A percentile compares a stretch with the other conserved stretches of the same genome.
Conservation (phyloP, 495 filamentous ascomycete species). For the Lasiosphaeris hirsuta region DNA sequence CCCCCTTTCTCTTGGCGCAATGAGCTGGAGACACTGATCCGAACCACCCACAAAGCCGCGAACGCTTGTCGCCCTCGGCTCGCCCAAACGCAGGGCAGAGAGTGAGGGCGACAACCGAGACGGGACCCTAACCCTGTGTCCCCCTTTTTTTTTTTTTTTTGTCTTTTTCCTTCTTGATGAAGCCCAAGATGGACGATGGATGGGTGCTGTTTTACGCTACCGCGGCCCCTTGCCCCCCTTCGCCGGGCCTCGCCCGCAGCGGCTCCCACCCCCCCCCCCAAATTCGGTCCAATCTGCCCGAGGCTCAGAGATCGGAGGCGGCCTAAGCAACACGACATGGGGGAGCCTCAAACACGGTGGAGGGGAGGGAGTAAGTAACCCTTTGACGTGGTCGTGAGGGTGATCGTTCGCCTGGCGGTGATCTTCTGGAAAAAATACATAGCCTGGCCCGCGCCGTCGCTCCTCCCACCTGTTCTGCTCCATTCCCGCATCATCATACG, state of each 20-base stretch:
- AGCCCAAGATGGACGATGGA: too few species aligned
- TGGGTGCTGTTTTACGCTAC: too few species aligned
- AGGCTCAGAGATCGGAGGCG: too few species aligned
- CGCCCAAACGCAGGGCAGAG: background rate
- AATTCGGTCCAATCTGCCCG: too few species aligned
- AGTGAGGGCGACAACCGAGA: background rate
- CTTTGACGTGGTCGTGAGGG: background rate
- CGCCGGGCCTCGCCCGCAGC: too few species aligned
- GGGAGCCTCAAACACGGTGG: background rate
- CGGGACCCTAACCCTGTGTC: background rate
- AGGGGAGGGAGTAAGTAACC: conserved; percentile 1
- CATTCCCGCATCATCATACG: conserved; percentile 12
- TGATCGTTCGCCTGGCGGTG: conserved; percentile 7
- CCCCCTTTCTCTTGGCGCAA: conserved; percentile 9
- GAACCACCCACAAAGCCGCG: background rate
- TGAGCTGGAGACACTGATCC: background rate
- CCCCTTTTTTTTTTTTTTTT: background rate
- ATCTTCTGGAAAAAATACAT: conserved; percentile 12
- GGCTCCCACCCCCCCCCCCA: too few species aligned
- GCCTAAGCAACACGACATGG: too few species aligned
- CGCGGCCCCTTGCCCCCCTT: too few species aligned
- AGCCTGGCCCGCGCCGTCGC: background rate
- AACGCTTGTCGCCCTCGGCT: background rate
- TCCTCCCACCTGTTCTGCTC: background rate
- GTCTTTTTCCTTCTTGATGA: too few species aligned